Evolutionary conservation across 148 eudicot species (phyloP).

Genomic region (Fagopyrum esculentum): DNA sequence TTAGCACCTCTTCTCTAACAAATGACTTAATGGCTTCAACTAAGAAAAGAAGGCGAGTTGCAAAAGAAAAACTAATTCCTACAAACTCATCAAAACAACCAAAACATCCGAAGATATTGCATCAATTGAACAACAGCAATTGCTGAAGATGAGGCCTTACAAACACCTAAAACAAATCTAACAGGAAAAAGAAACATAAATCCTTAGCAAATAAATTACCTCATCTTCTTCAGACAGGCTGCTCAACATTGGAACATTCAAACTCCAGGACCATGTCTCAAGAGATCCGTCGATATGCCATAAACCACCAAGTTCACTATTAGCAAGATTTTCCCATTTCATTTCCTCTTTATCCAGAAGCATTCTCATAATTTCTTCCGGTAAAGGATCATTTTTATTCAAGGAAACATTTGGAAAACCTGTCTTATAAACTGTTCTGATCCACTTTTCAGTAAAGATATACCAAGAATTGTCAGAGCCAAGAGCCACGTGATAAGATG

Average conservation of each 20-base stretch:
- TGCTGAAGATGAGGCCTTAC: neutral
- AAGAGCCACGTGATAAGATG: conserved; percentile 90
- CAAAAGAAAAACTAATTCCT: neutral
- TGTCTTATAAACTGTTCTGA: conserved; percentile 65
- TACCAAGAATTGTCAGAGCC: conserved; percentile 99
- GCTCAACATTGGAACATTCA: conserved; percentile 87
- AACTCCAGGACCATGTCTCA: conserved; percentile 99
- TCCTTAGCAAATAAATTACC: conserved; percentile 29
- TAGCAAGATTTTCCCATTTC: conserved; percentile 69
- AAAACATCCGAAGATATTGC: neutral
- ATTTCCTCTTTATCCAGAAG: conserved; percentile 73
- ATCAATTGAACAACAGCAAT: neutral
- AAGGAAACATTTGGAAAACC: conserved; percentile 86
- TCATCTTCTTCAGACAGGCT: conserved; percentile 86
- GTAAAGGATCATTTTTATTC: conserved; percentile 63
- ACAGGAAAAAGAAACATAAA: neutral
- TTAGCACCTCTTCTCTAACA: neutral
- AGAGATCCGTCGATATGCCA: conserved; percentile 94
- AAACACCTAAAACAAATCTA: neutral
- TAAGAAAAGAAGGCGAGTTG: neutral
- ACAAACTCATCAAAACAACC: conserved; percentile 1
- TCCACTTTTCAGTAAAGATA: conserved; percentile 96
- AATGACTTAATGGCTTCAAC: conserved; percentile 1
- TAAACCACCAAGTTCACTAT: conserved; percentile 75
- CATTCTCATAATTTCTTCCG: conserved; percentile 57